Evolutionary conservation across 495 filamentous ascomycete species (phyloP).

Genomic region (Cetradonia linearis): DNA sequence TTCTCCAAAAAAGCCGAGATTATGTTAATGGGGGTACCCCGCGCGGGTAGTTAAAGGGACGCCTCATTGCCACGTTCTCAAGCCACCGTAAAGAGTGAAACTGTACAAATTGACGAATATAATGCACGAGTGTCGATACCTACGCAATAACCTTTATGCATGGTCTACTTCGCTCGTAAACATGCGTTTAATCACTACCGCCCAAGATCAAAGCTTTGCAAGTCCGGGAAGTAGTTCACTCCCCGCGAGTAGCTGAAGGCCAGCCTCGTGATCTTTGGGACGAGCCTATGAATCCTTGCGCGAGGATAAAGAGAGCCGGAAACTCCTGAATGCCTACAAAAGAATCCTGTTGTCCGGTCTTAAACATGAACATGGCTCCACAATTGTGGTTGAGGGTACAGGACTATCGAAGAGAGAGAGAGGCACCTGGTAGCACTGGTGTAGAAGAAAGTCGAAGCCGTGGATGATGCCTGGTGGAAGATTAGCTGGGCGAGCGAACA

Average conservation of each 20-base stretch:
- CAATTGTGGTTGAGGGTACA: neutral
- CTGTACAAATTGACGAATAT: no score
- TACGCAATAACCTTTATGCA: no score
- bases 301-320: neutral
- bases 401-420: neutral
- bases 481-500: neutral
- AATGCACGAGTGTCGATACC: no score
- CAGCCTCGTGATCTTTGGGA: conserved; percentile 9
- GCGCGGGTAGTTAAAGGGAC: no score
- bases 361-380: neutral
- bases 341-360: conserved; percentile 3
- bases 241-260: neutral
- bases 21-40: no score
- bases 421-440: neutral
- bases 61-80: no score
- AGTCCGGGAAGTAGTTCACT: neutral
- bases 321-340: conserved; percentile 6
- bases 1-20: no score
- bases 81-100: no score
- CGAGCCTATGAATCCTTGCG: conserved; percentile 5
- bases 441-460: conserved; percentile 1
- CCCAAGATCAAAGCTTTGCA: neutral
- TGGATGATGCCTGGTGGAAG: conserved; percentile 1
- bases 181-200: no score
- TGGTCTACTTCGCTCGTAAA: no score